phyloP scores from a whole-genome alignment of 495 filamentous ascomycete species.

The Immersiella caudata region DNA sequence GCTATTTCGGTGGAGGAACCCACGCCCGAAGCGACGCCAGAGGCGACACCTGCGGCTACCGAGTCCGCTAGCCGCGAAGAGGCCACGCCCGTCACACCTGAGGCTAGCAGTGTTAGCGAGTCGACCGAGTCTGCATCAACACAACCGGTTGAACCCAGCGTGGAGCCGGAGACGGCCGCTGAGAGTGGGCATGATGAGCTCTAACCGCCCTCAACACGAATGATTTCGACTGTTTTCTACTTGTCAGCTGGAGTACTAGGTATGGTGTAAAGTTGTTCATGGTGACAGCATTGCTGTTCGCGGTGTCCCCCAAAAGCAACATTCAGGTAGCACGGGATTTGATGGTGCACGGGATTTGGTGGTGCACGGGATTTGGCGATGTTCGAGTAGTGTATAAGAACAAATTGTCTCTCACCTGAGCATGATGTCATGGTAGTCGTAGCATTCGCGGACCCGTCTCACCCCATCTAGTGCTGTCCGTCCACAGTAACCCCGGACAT shows the following conservation, averaged over 20 bases:
- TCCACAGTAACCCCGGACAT: background rate
- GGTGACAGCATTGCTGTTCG: background rate
- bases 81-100: conserved; percentile 40
- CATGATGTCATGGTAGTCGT: conserved; percentile 19
- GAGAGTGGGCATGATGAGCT: conserved; percentile 49
- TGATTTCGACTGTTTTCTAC: conserved; percentile 17
- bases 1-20: conserved; percentile 57
- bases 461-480: background rate
- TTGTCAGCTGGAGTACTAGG: conserved; percentile 14
- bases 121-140: conserved; percentile 32
- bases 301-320: conserved; percentile 4
- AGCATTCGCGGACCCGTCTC: conserved; percentile 13
- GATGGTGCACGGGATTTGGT: conserved; percentile 4
- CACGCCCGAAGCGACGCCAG: conserved; percentile 44
- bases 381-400: conserved; percentile 7
- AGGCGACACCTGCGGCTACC: conserved; percentile 47
- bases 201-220: conserved; percentile 23
- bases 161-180: conserved; percentile 37
- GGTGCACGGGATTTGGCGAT: conserved; percentile 1
- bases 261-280: background rate
- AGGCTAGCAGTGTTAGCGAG: conserved; percentile 38
- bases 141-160: conserved; percentile 33
- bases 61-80: conserved; percentile 29
- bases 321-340: conserved; percentile 1
- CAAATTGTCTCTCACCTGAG: conserved; percentile 19